phyloP scores from a whole-genome alignment of 768 basidiomycete species.

The Dioszegia hungarica region DNA sequence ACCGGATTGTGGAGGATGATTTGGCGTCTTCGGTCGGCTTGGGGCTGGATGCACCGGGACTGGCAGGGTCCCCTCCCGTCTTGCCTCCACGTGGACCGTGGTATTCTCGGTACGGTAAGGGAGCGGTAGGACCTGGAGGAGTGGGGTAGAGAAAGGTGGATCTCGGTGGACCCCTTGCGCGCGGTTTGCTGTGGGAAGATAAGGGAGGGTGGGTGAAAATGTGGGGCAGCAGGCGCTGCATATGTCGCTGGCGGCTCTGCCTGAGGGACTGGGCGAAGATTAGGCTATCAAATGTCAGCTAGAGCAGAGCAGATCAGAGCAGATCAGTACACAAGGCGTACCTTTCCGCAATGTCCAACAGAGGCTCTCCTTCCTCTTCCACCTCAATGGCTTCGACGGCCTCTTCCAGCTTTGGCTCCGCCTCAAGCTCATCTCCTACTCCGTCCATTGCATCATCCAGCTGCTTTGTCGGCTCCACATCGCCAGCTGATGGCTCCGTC shows the following conservation, averaged over 20 bases:
- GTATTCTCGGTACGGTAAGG: slow-evolving; percentile 32
- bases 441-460: neutral
- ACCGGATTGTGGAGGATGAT: neutral
- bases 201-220: slow-evolving; percentile 42
- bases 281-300: slow-evolving; percentile 15
- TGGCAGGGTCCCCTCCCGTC: neutral
- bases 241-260: slow-evolving; percentile 34
- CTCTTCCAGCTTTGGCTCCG: slow-evolving; percentile 21
- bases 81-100: slow-evolving; percentile 19
- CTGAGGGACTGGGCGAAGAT: slow-evolving; percentile 28
- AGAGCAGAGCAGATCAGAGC: neutral
- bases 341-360: slow-evolving; percentile 28
- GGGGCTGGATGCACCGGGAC: neutral
- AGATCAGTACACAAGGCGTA: slow-evolving; percentile 1
- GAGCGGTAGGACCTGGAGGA: slow-evolving; percentile 16
- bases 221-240: slow-evolving; percentile 34
- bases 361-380: slow-evolving; percentile 24
- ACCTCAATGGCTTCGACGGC: too few species aligned
- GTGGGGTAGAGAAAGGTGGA: slow-evolving; percentile 33
- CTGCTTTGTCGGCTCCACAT: neutral
- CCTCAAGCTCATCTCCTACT: slow-evolving; percentile 20
- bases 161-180: slow-evolving; percentile 25
- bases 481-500: slow-evolving; percentile 7
- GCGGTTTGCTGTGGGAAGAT: slow-evolving; percentile 28
- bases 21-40: neutral